Evolutionary conservation across 192 early-diverging fungal genomes (phyloP), one percentile per base, ranked within the genome.

Genomic region (Podila epicladia): DNA sequence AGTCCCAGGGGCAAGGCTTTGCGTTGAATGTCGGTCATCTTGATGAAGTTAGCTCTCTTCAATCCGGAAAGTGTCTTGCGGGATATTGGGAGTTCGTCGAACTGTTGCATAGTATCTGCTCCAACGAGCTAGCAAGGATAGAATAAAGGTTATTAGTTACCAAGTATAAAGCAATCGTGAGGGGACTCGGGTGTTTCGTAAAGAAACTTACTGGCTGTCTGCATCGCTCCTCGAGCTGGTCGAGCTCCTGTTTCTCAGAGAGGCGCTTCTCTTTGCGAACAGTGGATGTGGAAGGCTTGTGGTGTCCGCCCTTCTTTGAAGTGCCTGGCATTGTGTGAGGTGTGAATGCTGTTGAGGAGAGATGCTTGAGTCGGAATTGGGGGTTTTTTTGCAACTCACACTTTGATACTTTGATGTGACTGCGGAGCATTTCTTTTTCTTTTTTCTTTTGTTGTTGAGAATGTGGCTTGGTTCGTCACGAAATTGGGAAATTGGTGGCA

Each of bases 1-100:
- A 95, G 79, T 5, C 90, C 92, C 38, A 92, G 74, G 22, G 92
- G 90, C 53, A 95, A 78, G 8, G 93, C 89, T 68, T 93, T 93
- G 58, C 86, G 88, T 73, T 99, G 98, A 77, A 99, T 96, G 59
- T 96, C 95, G 3, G 98, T 99, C 92, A 96, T 92, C 83, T 97
- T 94, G 24, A 92, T 86, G 75, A 91, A 99, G 82, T 96, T 94
- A 26, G 96, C 90, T 45, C 91, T 87, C 59, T 87, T 85, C 4
- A 99, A 88, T 19, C 96, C 98, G 60, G 87, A 75, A 24, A 86
- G 64, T 6, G 93, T 94, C 67, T 86, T 87, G 33, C 41, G 66
- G 1, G 85, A 84, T 55, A 90, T 80, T 5, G 90, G 86, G 7
- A 88, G 71, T 53, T 90, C 87, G 17, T 70, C 61, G 69, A 90